Conservation (phyloP, 345 rosid species). For the Camelina sativa region DNA sequence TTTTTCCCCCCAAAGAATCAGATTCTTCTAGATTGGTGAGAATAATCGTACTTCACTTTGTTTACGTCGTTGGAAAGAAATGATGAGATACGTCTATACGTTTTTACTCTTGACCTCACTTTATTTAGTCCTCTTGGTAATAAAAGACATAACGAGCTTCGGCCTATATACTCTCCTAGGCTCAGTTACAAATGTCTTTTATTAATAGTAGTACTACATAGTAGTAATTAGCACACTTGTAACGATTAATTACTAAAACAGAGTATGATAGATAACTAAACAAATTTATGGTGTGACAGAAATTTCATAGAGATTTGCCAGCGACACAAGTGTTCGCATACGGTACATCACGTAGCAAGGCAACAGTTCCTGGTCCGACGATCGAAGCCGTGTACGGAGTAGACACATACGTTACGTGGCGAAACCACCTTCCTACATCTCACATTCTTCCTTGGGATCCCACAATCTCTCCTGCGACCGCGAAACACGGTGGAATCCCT, state of each 20-base stretch:
- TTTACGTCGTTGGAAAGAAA: background rate
- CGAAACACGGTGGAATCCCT: constrained; percentile 67
- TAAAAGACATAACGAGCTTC: background rate
- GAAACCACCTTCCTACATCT: constrained; percentile 76
- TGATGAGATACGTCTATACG: constrained; percentile 16
- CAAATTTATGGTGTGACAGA: constrained; percentile 44
- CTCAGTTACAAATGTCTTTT: background rate
- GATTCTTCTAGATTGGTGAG: constrained; percentile 30
- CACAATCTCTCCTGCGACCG: constrained; percentile 72
- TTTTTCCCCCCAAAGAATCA: background rate
- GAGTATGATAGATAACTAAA: background rate
- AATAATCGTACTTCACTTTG: constrained; percentile 14
- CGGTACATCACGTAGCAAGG: constrained; percentile 60
- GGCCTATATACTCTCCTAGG: background rate
- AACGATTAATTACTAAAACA: background rate
- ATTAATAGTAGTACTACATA: background rate
- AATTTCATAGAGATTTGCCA: constrained; percentile 91
- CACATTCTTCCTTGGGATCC: constrained; percentile 96
- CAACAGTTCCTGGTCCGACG: constrained; percentile 93
- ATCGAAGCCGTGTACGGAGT: constrained; percentile 81
- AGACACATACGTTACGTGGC: constrained; percentile 73
- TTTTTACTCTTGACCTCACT: constrained; percentile 1
- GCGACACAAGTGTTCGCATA: constrained; percentile 79
- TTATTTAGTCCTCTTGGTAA: background rate
- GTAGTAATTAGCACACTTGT: background rate